Percentiles rank a stretch among this genome's conserved stretches.
Conservation (phyloP, 2,329 filamentous ascomycete species). For the Microthyrium microscopicum region DNA sequence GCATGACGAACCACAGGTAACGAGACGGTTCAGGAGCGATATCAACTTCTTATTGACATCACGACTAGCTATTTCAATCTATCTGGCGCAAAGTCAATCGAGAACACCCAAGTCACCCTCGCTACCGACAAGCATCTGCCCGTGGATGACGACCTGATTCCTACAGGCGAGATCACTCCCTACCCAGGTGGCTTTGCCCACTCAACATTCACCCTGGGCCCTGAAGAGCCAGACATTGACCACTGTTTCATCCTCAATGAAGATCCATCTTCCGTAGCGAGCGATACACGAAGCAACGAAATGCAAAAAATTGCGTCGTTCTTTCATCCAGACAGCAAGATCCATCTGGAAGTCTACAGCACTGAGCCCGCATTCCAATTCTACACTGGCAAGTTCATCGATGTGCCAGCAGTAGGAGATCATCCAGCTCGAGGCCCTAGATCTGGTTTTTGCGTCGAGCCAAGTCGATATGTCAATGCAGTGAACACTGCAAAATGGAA, state of each 20-base stretch:
- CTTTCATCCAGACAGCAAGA: constrained; percentile 52
- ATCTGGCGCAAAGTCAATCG: constrained; percentile 39
- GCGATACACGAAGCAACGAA: constrained; percentile 37
- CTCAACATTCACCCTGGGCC: constrained; percentile 55
- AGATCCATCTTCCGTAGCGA: constrained; percentile 34
- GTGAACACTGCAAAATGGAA: constrained; percentile 69
- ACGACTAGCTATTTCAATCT: constrained; percentile 52
- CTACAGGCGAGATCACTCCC: constrained; percentile 46
- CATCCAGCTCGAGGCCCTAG: constrained; percentile 48
- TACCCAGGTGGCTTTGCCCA: constrained; percentile 50
- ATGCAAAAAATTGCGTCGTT: constrained; percentile 55
- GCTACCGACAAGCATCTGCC: constrained; percentile 51
- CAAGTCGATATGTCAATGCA: constrained; percentile 79
- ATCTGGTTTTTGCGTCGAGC: constrained; percentile 82
- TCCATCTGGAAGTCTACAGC: constrained; percentile 75
- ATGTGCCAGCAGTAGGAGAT: constrained; percentile 48
- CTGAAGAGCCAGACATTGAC: constrained; percentile 60
- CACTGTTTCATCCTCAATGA: constrained; percentile 73
- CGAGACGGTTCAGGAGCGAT: constrained; percentile 12
- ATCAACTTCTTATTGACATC: constrained; percentile 6
- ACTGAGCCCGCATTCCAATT: constrained; percentile 96
- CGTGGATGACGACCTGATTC: constrained; percentile 57
- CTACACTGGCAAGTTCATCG: constrained; percentile 76
- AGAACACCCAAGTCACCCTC: constrained; percentile 44
- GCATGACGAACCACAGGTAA: constrained; percentile 90